Evolutionary conservation across 1,139 yeast species (phyloP), one percentile per base, ranked within the genome.

Genomic region (Debaryomycetaceae sp.): DNA sequence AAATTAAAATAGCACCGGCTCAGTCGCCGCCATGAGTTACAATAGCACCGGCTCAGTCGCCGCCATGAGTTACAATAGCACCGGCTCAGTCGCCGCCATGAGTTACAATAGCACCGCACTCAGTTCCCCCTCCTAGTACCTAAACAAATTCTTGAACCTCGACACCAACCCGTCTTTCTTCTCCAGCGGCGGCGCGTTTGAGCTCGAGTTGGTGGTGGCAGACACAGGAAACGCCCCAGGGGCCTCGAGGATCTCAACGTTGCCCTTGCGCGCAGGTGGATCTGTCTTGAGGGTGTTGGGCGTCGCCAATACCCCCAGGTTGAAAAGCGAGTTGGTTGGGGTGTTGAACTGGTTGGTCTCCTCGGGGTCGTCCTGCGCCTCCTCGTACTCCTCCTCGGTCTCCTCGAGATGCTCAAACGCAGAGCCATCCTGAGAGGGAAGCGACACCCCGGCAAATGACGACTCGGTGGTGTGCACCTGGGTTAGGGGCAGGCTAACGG

Each of bases 361-460:
- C 6, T 28, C 40, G 4, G 41, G 48, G 13, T 41, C 44, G 13
- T 44, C 43, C 18, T 28, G 30, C 19, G 40, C 43, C 9, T 31
- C 35, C 9, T 18, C 30, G n/a, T 27, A 34, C 6, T 30, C 36
- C 14, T 16, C 20, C 2, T 24, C 32, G 15, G 35, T 32, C 24
- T 34, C 34, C 30, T 40, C 42, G 15, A 48, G 34, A 20, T 46
- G 36, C 31, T 51, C 55, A 32, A 37, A 36, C 3, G 29, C 30
- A 5, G 37, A 45, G n/a, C n/a, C n/a, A 9, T 37, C 48, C 11
- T 45, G 41, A 27, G 43, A 51, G 3, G 56, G 56, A 32, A 51
- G 40, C 3, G 70, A 61, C 15, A 65, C 62, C 5, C 69, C 70
- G 10, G 71, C 70, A 49, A 59, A 65, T 4, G 71, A 63, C 1